Conservation (phyloP, 2,329 filamentous ascomycete species). For the Aspergillus carbonarius region DNA sequence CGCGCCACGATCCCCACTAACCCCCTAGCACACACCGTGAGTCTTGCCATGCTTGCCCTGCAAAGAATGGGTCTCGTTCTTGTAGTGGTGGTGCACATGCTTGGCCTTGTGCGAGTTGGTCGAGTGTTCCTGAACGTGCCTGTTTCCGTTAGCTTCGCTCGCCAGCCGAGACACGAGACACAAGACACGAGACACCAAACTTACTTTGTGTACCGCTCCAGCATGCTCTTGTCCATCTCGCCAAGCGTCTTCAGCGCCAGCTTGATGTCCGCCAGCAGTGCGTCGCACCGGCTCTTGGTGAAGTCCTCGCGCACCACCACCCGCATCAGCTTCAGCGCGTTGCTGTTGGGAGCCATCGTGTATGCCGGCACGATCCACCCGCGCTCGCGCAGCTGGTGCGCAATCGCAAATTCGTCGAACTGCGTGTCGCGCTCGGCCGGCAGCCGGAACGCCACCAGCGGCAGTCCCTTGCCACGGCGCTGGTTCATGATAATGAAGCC, state of each 20-base stretch:
- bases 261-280: constrained; percentile 75
- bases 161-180: neutral
- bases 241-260: constrained; percentile 70
- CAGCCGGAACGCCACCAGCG: constrained; percentile 86
- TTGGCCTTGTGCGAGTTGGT: constrained; percentile 54
- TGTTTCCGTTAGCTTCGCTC: constrained; percentile 18
- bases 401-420: constrained; percentile 75
- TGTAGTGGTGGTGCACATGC: constrained; percentile 53
- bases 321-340: constrained; percentile 83
- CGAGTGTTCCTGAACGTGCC: constrained; percentile 57
- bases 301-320: constrained; percentile 94
- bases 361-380: constrained; percentile 96
- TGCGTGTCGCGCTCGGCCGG: constrained; percentile 55
- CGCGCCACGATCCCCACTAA: neutral
- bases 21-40: constrained; percentile 70
- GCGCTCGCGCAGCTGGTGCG: constrained; percentile 80
- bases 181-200: constrained; percentile 17
- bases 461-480: constrained; percentile 72
- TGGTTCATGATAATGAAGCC: constrained; percentile 90
- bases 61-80: constrained; percentile 79
- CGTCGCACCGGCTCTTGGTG: constrained; percentile 75
- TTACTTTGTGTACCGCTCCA: constrained; percentile 69
- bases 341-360: constrained; percentile 89
- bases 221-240: constrained; percentile 68
- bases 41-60: constrained; percentile 91